Base-by-base conservation (phyloP, 140 eudicot species). In the Cichorium intybus region DNA sequence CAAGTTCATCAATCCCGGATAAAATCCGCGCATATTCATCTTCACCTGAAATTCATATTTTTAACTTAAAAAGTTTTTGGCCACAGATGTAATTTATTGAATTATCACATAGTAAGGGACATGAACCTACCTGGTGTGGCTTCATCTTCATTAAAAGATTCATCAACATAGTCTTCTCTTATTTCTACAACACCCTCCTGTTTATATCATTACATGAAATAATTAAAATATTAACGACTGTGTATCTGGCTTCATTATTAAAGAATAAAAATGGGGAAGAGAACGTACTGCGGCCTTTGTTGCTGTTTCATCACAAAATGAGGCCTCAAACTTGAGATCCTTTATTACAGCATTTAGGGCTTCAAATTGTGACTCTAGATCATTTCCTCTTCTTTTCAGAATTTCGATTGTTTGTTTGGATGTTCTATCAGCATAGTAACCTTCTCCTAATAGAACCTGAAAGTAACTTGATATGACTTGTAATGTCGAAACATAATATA, bases 161-260 rank as follows among this genome's bases (percentile, higher is more conserved):
- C 97, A 41, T 90, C 97, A 24, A 77, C 67, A 26, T 80, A 87
- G 63, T 90, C 96, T 82, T 90, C 97, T 71, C 90, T 81, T 33
- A 90, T 87, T 77, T 90, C 97, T 24, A 90, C 90, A 76, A 87
- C 79, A 69, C 96, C 96, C 71, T 87, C 97, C 97, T 87, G 90
- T 71, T 74, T 56, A 24, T 46, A 76, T 56, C 27, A 72, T 75
- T 12, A 6, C 51, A 11, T 50, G 11, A 34, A 56, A n/a, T 27
- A 27, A 27, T 41, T 17, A 41, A 41, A 43, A 48, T 24, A 60
- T 73, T 52, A 73, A 45, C 35, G 21, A 50, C 47, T 3, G n/a
- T 48, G 31, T 71, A 28, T 71, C 50, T 20, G 34, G 50, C 31
- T 46, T 18, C 17, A n/a, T 34, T n/a, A n/a, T n/a, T n/a, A n/a